Percentiles rank a stretch among this genome's conserved stretches.
Evolutionary conservation across 257 asterid genomes (phyloP).

Genomic region (Solanum verrucosum): DNA sequence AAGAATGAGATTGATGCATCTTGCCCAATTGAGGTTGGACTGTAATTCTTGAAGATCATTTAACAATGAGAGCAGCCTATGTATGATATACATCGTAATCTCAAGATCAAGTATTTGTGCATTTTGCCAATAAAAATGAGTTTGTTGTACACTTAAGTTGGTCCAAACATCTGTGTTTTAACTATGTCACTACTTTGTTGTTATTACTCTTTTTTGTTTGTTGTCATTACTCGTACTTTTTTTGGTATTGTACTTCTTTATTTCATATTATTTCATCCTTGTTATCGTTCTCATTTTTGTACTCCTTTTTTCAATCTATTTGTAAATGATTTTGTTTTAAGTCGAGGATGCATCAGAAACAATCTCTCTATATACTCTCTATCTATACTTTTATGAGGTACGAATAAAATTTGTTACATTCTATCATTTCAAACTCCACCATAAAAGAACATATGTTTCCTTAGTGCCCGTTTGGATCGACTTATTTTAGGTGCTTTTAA

Average conservation of each 20-base stretch:
- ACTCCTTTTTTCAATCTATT: rapidly evolving
- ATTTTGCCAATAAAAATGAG: too few species aligned
- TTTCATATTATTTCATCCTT: not conserved
- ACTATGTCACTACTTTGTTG: too few species aligned
- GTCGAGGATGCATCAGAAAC: rapidly evolving
- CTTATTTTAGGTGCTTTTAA: too few species aligned
- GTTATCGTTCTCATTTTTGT: too few species aligned
- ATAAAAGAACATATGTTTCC: not conserved
- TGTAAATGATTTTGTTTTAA: rapidly evolving
- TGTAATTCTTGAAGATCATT: too few species aligned
- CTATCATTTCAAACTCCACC: rapidly evolving
- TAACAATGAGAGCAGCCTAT: too few species aligned
- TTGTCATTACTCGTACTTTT: too few species aligned
- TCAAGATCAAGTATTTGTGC: not conserved
- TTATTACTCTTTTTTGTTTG: too few species aligned
- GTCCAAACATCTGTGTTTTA: not conserved
- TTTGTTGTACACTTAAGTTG: not conserved
- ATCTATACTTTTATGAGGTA: too few species aligned
- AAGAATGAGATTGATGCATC: not conserved
- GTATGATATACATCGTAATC: not conserved
- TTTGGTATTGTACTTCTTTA: not conserved
- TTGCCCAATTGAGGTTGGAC: not conserved
- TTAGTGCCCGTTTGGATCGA: too few species aligned
- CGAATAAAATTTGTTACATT: too few species aligned
- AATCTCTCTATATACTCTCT: too few species aligned